Conservation (phyloP, 202 grass and related monocot species). For the Hordeum pubiflorum region DNA sequence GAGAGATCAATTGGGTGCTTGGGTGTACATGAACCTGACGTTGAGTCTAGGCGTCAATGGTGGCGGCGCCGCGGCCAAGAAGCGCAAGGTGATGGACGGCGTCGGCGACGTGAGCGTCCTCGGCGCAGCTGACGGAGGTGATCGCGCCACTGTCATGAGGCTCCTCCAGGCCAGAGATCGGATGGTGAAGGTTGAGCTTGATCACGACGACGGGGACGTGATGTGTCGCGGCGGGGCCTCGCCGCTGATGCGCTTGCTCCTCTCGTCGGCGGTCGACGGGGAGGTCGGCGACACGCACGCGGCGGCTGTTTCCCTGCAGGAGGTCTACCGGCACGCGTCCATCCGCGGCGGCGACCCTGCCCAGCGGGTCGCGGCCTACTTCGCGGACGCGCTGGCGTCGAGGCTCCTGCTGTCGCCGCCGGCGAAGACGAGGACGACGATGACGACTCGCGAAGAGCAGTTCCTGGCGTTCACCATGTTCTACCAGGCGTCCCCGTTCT, state of each 20-base stretch:
- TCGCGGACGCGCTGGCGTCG: constrained; percentile 50
- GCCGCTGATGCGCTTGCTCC: constrained; percentile 48
- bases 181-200: constrained; percentile 1
- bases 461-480: constrained; percentile 64
- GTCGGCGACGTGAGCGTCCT: neutral
- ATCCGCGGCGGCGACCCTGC: constrained; percentile 38
- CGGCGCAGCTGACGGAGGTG: neutral
- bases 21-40: constrained; percentile 43
- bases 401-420: constrained; percentile 10
- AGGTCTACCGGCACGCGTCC: constrained; percentile 49
- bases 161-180: constrained; percentile 43
- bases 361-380: constrained; percentile 54
- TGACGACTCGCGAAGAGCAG: constrained; percentile 12
- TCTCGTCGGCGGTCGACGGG: constrained; percentile 30
- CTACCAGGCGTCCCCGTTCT: constrained; percentile 60
- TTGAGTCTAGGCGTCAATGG: constrained; percentile 43
- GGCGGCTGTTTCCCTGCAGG: constrained; percentile 32
- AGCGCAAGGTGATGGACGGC: constrained; percentile 31
- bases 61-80: constrained; percentile 19
- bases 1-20: neutral
- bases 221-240: neutral
- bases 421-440: neutral
- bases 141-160: constrained; percentile 18
- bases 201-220: neutral
- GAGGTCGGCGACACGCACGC: constrained; percentile 26